Evolutionary conservation across 805 yeast species (phyloP), one percentile per base, ranked within the genome.

Genomic region (Middelhovenomyces tepae): DNA sequence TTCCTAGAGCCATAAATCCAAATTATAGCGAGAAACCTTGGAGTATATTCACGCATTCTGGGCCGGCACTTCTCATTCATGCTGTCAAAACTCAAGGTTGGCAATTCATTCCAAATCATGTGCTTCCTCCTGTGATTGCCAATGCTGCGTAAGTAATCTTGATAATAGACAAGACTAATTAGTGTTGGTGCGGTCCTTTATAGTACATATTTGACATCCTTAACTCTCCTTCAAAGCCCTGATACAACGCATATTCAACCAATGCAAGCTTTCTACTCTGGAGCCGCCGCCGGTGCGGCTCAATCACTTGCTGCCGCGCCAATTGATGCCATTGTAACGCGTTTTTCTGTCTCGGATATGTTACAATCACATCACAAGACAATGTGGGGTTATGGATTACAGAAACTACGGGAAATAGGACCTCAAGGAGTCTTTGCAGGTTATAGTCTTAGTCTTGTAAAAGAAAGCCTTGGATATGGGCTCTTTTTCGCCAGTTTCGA

Each of bases 291-390:
- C 0, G 96, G 96, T 1, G 74, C 78, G 0, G 74, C 76, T 16
- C 95, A 91, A 47, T 80, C 94, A n/a, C 59, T 84, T 11, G 87
- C 84, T 1, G 94, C 95, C 2, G 89, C 95, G 1, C 97, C 97
- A 0, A 66, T 89, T 4, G 96, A 89, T 57, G 95, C 96, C 5
- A 74, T 89, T 3, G 81, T 79, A 49, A 73, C 94, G 1, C 66
- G 96, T 44, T 82, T 87, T 43, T 68, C 76, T 1, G 78, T 84
- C 4, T 71, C 79, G 7, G 94, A 85, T 44, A 59, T 87, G 34
- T 56, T 84, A 10, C 67, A 70, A 33, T 81, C 85, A 5, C 65
- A 68, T 20, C 77, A 81, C 54, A 71, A 71, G 37, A 79, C 79
- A 37, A 54, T 87, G 36, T 84, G 95, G 93, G 58, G 59, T 16